Evolutionary conservation across 148 eudicot species (phyloP).

Genomic region (Camellia sinensis): DNA sequence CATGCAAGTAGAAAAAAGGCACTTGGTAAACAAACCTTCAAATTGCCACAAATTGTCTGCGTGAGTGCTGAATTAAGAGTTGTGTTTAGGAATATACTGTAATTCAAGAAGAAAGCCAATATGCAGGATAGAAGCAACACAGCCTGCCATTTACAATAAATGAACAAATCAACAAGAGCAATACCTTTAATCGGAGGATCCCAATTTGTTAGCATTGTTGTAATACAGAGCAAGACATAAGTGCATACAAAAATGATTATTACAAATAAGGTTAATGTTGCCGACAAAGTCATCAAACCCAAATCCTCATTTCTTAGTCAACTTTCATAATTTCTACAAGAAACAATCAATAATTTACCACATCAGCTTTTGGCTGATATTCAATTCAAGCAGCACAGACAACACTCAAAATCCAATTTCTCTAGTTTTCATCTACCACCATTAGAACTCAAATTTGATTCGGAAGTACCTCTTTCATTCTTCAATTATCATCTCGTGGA

Average conservation of each 20-base stretch:
- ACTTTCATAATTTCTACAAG: too few species aligned
- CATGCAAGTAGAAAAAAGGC: not conserved
- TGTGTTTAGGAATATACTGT: conserved; percentile 78
- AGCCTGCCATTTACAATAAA: conserved; percentile 40
- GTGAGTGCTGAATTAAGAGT: conserved; percentile 88
- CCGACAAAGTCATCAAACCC: too few species aligned
- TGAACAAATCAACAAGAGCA: conserved; percentile 11
- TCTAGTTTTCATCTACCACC: too few species aligned
- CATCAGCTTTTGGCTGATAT: too few species aligned
- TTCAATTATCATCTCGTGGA: too few species aligned
- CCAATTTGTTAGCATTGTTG: not conserved
- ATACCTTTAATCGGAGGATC: not conserved
- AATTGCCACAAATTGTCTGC: conserved; percentile 83
- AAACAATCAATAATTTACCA: too few species aligned
- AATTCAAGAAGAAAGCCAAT: conserved; percentile 79
- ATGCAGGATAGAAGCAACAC: conserved; percentile 82
- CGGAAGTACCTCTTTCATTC: too few species aligned
- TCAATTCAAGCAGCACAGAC: too few species aligned
- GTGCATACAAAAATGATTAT: not conserved
- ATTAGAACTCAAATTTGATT: too few species aligned
- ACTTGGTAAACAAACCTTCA: conserved; percentile 52
- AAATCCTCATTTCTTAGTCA: too few species aligned
- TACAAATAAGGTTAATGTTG: not conserved
- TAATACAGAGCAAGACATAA: not conserved
- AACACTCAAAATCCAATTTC: too few species aligned